phyloP scores from a whole-genome alignment of 202 grass and related monocot genomes.

The Bolboschoenoplectus hybrid region DNA sequence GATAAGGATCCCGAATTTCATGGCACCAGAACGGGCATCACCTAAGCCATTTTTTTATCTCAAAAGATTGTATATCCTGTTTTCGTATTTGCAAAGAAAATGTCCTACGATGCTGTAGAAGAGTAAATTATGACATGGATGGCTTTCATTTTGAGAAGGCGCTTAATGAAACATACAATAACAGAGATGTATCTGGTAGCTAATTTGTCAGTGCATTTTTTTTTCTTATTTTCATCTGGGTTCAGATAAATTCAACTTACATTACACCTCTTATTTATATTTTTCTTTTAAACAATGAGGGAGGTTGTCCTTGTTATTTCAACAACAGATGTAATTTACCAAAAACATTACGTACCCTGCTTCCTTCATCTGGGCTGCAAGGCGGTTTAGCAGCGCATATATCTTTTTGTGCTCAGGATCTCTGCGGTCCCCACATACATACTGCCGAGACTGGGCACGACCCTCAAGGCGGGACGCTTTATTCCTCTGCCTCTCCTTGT shows the following conservation, averaged over 20 bases:
- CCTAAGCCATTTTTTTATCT: neutral
- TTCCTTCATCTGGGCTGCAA: constrained; percentile 93
- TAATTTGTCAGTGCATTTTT: neutral
- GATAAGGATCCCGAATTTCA: neutral
- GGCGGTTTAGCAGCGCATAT: constrained; percentile 77
- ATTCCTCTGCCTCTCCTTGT: constrained; percentile 86
- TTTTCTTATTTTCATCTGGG: neutral
- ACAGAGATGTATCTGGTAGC: neutral
- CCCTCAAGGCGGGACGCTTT: constrained; percentile 55
- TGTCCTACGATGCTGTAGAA: neutral
- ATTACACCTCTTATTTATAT: neutral
- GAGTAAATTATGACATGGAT: neutral
- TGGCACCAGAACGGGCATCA: neutral
- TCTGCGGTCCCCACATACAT: constrained; percentile 80
- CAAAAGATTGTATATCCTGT: neutral
- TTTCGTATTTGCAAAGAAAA: neutral
- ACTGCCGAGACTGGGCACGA: constrained; percentile 72
- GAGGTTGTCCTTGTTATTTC: neutral
- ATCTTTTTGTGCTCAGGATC: constrained; percentile 88
- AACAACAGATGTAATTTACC: neutral
- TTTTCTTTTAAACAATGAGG: neutral
- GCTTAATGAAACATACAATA: neutral
- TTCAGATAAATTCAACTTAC: neutral
- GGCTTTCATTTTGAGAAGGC: neutral
- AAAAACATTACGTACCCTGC: constrained; percentile 64